Evolutionary conservation across 495 filamentous ascomycete species (phyloP).

Genomic region (Lepraria neglecta): DNA sequence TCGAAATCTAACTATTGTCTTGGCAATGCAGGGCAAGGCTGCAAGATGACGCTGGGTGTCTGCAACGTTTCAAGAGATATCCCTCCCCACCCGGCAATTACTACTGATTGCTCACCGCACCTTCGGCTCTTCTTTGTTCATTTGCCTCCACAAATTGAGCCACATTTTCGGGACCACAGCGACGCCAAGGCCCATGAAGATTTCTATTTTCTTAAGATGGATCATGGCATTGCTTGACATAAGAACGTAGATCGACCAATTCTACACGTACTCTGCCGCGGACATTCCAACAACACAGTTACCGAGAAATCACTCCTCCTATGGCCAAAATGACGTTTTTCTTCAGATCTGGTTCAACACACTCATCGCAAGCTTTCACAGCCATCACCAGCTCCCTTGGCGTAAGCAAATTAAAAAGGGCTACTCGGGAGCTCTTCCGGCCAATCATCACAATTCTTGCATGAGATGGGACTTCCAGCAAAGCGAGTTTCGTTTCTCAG

Average conservation of each 20-base stretch:
- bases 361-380: background rate
- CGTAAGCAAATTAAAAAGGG: too few relatives aligned
- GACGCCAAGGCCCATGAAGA: background rate
- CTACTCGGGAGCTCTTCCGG: too few relatives aligned
- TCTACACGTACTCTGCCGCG: too few relatives aligned
- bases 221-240: too few relatives aligned
- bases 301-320: background rate
- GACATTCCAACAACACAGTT: background rate
- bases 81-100: background rate
- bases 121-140: background rate
- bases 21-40: constrained; percentile 1
- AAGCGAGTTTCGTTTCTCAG: too few relatives aligned
- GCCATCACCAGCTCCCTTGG: background rate
- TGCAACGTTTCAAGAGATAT: background rate
- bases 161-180: background rate
- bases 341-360: background rate
- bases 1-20: background rate
- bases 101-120: background rate
- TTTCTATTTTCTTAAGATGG: background rate
- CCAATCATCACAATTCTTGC: too few relatives aligned
- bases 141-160: too few relatives aligned
- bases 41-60: background rate
- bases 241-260: too few relatives aligned
- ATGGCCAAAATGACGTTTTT: background rate
- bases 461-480: too few relatives aligned